Evolutionary conservation across 768 basidiomycete species (phyloP), one percentile per base, ranked within the genome.

Genomic region (Solioccasus polychromus): DNA sequence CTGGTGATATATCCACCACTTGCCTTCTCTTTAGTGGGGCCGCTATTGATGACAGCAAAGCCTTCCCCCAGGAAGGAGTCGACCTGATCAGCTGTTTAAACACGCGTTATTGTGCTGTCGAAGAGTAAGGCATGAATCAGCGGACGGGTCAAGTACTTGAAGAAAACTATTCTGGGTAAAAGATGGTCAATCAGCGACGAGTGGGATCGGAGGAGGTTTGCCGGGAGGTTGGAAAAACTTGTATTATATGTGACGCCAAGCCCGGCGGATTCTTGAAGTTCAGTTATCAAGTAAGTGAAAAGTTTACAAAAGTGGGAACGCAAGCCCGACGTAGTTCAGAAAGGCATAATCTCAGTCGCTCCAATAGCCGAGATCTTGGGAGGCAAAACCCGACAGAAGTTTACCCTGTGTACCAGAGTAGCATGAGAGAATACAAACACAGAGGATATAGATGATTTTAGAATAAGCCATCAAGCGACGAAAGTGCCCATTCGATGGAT

Each of bases 21-120:
- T n/a, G 38, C 70, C 48, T 77, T 71, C 58, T 76, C 75, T 49
- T 67, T 68, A 6, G 75, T 71, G 56, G 83, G 82, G 1, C 78
- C 80, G 25, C 69, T 57, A 52, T 73, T 72, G 48, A 82, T 71
- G 31, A 77, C 61, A 35, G 82, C 60, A 48, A 75, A 82, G 6
- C 80, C 80, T 44, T 79, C 62, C 46, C 76, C 70, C 38, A 83
- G 65, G 59, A 82, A 82, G 51, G 77, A 73, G 32, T 75, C 64
- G 26, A 76, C 69, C 48, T 82, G 74, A 43, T 71, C 77, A 28
- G 63, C 75, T 75, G 10, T 51, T 44, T 2, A 24, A 5, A 39
- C n/a, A 31, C 18, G 23, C 1, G 14, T 31, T 3, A 53, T 17
- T 35, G 23, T 9, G 8, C 9, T 12, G 8, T 17, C 24, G n/a